phyloP scores from a whole-genome alignment of 2,329 filamentous ascomycete genomes.

The Fusarium drepaniforme region DNA sequence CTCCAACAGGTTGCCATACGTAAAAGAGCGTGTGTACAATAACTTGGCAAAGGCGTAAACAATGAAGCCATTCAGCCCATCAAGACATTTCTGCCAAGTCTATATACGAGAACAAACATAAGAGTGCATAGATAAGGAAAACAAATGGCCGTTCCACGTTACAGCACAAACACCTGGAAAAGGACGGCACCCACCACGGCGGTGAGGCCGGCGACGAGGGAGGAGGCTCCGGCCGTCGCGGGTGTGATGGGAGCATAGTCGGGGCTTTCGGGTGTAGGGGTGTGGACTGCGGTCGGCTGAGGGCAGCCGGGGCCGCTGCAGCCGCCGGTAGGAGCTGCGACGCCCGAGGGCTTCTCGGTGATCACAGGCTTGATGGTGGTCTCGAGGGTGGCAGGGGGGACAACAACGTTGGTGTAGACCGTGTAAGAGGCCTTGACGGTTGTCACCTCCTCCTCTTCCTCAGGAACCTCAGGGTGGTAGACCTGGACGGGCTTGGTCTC shows the following conservation, averaged over 20 bases:
- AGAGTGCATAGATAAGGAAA: not conserved
- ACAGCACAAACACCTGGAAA: constrained; percentile 46
- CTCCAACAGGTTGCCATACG: not conserved
- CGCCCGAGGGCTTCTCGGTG: constrained; percentile 32
- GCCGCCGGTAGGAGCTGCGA: constrained; percentile 41
- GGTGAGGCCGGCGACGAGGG: constrained; percentile 41
- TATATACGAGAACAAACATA: constrained; percentile 12
- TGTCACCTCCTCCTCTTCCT: constrained; percentile 20
- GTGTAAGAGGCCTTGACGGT: constrained; percentile 20
- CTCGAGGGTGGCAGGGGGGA: constrained; percentile 32
- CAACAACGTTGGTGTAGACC: constrained; percentile 24
- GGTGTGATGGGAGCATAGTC: constrained; percentile 46
- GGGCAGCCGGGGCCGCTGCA: constrained; percentile 42
- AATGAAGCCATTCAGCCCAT: constrained; percentile 8
- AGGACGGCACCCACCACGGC: constrained; percentile 43
- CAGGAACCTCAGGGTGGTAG: constrained; percentile 27
- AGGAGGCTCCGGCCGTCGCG: constrained; percentile 62
- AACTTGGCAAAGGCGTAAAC: not conserved
- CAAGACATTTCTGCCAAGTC: constrained; percentile 8
- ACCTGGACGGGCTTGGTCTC: constrained; percentile 28
- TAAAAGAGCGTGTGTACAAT: not conserved
- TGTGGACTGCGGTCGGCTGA: constrained; percentile 12
- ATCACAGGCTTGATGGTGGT: constrained; percentile 34
- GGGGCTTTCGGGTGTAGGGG: constrained; percentile 7
- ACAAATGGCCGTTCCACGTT: constrained; percentile 13